These are phyloP conservation scores for Boletus rubroflammeus DNA, from an alignment of 768 basidiomycete species.

Conservation along the genomic window DNA sequence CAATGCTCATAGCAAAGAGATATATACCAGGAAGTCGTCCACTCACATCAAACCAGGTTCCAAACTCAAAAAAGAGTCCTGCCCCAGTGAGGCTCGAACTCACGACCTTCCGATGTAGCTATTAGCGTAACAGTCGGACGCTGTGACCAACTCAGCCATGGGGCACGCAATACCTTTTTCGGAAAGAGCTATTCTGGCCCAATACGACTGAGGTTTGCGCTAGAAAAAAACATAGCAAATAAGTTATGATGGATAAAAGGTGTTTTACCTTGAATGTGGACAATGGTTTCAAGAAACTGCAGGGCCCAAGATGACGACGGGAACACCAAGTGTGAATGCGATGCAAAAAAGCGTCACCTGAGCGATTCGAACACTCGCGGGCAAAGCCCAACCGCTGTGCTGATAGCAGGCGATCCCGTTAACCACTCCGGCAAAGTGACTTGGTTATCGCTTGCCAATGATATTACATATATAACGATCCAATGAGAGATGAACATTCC, in stretches of 20 bases:
- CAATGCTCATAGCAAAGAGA: too few species aligned
- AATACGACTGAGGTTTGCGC: too few species aligned
- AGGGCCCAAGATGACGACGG: too few species aligned
- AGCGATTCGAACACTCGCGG: slow-evolving; percentile 62
- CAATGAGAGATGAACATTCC: background rate
- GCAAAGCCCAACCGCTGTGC: slow-evolving; percentile 56
- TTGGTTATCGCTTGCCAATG: background rate
- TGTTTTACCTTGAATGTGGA: too few species aligned
- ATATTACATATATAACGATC: too few species aligned
- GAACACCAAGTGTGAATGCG: background rate
- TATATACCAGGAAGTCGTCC: too few species aligned
- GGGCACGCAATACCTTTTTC: slow-evolving; percentile 38
- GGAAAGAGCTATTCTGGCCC: background rate
- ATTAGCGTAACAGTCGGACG: slow-evolving; percentile 66
- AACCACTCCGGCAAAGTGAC: slow-evolving; percentile 97
- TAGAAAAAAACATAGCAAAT: too few species aligned
- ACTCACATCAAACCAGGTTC: too few species aligned
- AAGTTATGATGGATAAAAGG: too few species aligned
- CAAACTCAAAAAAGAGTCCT: slow-evolving; percentile 22
- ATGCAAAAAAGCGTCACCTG: slow-evolving; percentile 49
- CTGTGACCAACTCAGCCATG: slow-evolving; percentile 78
- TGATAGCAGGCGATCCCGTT: slow-evolving; percentile 78
- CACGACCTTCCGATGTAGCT: slow-evolving; percentile 58
- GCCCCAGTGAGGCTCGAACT: slow-evolving; percentile 69
- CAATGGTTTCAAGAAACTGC: too few species aligned